Percentiles rank a stretch among this genome's conserved stretches.
phyloP scores from a whole-genome alignment of 257 asterid genomes.

The Paraleonurus japonicus region DNA sequence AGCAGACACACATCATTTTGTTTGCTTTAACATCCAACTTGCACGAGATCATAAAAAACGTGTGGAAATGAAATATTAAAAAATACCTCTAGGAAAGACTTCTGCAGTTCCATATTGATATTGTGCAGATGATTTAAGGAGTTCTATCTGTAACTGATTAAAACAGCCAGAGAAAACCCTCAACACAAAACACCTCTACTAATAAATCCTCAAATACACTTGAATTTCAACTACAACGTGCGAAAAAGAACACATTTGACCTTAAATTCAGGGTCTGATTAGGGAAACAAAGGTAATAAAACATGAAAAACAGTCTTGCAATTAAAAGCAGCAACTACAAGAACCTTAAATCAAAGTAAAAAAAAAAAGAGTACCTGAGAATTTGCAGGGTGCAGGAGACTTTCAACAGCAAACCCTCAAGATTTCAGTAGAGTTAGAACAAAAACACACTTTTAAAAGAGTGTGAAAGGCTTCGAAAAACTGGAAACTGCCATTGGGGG shows the following conservation, averaged over 20 bases:
- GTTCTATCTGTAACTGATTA: not conserved
- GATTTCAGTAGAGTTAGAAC: constrained; percentile 19
- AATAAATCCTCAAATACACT: not conserved
- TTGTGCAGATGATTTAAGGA: not conserved
- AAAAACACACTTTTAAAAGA: constrained; percentile 29
- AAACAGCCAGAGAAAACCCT: constrained; percentile 12
- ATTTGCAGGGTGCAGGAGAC: constrained; percentile 5
- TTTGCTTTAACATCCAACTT: not conserved
- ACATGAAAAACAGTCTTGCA: constrained; percentile 6
- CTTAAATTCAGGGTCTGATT: not conserved
- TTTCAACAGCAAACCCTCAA: constrained; percentile 13
- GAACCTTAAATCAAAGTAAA: not conserved
- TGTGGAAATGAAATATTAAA: constrained; percentile 16
- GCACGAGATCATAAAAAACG: not conserved
- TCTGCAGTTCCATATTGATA: constrained; percentile 40
- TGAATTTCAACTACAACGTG: not conserved
- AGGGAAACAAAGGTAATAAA: not conserved
- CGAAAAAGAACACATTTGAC: not conserved
- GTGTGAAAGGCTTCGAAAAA: constrained; percentile 1
- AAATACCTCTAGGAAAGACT: constrained; percentile 55
- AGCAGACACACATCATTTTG: constrained; percentile 12
- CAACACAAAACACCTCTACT: constrained; percentile 1
- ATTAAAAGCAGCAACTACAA: constrained; percentile 4
- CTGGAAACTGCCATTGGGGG: constrained; percentile 5
- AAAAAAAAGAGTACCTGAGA: constrained; percentile 36